Percentiles rank a stretch among this genome's conserved stretches.
These are phyloP conservation scores for Blastocystis sp. DNA, from an alignment of 352 stramenopile genomes.

Conservation along the genomic window DNA sequence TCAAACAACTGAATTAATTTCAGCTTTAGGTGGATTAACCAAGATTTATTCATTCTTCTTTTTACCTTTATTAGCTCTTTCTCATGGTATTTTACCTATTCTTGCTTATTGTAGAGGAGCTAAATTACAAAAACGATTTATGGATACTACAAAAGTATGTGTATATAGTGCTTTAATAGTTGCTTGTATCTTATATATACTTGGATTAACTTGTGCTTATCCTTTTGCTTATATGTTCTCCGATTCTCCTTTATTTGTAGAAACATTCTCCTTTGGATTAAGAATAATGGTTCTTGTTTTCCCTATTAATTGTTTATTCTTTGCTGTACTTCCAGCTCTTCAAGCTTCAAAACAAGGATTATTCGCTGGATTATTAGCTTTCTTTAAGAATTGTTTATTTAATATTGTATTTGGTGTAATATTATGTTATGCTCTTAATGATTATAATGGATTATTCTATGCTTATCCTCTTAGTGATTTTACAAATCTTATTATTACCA, in stretches of 20 bases:
- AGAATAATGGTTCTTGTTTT: conserved; percentile 1
- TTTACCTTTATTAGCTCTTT: conserved; percentile 15
- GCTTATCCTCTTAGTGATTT: conserved; percentile 23
- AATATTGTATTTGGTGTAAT: conserved; percentile 5
- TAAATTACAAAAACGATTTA: conserved; percentile 10
- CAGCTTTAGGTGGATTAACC: not conserved
- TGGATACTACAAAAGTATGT: conserved; percentile 5
- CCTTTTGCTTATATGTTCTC: conserved; percentile 18
- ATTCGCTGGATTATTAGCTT: conserved; percentile 5
- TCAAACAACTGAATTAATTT: conserved; percentile 6
- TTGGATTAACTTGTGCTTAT: not conserved
- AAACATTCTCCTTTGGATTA: conserved; percentile 11
- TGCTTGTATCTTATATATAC: not conserved
- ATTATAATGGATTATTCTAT: conserved; percentile 29
- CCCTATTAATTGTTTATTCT: conserved; percentile 6
- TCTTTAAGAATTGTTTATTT: conserved; percentile 24
- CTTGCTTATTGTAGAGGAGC: conserved; percentile 21
- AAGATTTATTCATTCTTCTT: conserved; percentile 28
- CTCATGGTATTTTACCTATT: conserved; percentile 13
- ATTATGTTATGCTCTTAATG: conserved; percentile 5
- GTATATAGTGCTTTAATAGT: conserved; percentile 10
- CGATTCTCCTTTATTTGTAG: conserved; percentile 12
- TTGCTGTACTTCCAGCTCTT: conserved; percentile 9
- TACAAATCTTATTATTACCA: not conserved
- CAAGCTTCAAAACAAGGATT: conserved; percentile 8